Conservation (phyloP, 257 asterid species). For the Gentiana macrophylla region DNA sequence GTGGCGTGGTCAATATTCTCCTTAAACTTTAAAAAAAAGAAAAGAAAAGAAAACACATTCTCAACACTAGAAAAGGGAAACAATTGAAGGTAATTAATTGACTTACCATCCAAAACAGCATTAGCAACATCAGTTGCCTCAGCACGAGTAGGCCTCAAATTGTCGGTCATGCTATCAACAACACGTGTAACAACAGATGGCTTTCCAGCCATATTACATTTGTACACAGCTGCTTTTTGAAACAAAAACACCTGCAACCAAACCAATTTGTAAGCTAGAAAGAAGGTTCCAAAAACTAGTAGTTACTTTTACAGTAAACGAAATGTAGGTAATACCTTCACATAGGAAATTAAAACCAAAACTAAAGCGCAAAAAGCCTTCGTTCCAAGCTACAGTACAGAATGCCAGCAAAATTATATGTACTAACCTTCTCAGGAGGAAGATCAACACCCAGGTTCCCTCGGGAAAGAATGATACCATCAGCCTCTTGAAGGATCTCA, state of each 20-base stretch:
- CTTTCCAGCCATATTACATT: slow-evolving; percentile 92
- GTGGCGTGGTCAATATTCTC: background rate
- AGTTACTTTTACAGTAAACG: too few relatives aligned
- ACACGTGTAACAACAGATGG: slow-evolving; percentile 90
- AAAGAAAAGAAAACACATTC: background rate
- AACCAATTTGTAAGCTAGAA: background rate
- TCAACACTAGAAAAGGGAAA: too few relatives aligned
- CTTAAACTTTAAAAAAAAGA: background rate
- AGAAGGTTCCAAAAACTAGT: too few relatives aligned
- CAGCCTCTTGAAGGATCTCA: slow-evolving; percentile 91
- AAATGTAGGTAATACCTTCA: too few relatives aligned
- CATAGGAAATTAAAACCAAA: too few relatives aligned
- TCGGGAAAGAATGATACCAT: slow-evolving; percentile 90
- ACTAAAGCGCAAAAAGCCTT: background rate
- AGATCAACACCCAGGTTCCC: slow-evolving; percentile 94
- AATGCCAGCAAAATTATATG: background rate
- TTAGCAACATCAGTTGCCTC: slow-evolving; percentile 96
- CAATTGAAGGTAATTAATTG: background rate
- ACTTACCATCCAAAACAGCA: slow-evolving; percentile 78
- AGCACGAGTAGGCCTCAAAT: slow-evolving; percentile 89
- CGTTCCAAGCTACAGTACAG: background rate
- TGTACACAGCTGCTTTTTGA: slow-evolving; percentile 72
- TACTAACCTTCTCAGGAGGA: slow-evolving; percentile 82
- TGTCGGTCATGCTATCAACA: slow-evolving; percentile 87
- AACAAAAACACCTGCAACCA: slow-evolving; percentile 68